Base-by-base conservation (phyloP, 805 yeast species). In the Candida rishiriensis region DNA sequence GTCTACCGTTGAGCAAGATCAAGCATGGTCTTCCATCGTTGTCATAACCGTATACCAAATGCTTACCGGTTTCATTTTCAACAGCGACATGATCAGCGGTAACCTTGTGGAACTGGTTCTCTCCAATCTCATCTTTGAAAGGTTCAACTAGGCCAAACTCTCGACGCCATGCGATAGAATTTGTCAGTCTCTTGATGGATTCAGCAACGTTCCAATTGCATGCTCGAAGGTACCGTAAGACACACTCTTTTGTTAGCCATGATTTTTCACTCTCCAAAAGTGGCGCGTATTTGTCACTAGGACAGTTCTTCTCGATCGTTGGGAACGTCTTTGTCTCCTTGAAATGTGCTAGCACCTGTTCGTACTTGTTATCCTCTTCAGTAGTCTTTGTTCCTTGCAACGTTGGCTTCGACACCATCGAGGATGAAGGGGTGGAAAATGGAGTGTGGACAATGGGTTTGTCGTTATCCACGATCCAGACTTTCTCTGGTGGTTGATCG, bases 31-130 rank as follows among this genome's bases (percentile, higher is more conserved):
- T 78, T n/a, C 84, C 76, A 57, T 85, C 88, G 54, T 81, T 81
- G 59, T 93, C 99, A 63, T 72, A 93, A 11, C 99, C 99, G 36
- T 90, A 71, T 34, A 91, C 81, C 29, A 88, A 81, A 61, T 89
- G 88, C 64, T 93, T 93, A 41, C 99, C 99, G 1, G 96, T 83
- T 62, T 83, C 93, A 65, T 88, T 88, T 68, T 91, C 97, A 6
- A 59, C 71, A 2, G 76, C 59, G 9, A 78, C 77, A 14, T 72
- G 54, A 6, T 78, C 79, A 3, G 79, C 71, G 12, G 78, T 80
- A 28, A 84, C 53, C 65, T 73, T 57, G 62, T 56, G 57, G 64
- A 70, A 50, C 7, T 21, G 26, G 7, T 21, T 7, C 26, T 21
- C 26, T 21, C 7, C 26, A 21, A 7, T 5, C 7, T 21, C 26